These are phyloP conservation scores for Chaetomium fimeti DNA, from an alignment of 495 filamentous ascomycete genomes.

Conservation along the genomic window DNA sequence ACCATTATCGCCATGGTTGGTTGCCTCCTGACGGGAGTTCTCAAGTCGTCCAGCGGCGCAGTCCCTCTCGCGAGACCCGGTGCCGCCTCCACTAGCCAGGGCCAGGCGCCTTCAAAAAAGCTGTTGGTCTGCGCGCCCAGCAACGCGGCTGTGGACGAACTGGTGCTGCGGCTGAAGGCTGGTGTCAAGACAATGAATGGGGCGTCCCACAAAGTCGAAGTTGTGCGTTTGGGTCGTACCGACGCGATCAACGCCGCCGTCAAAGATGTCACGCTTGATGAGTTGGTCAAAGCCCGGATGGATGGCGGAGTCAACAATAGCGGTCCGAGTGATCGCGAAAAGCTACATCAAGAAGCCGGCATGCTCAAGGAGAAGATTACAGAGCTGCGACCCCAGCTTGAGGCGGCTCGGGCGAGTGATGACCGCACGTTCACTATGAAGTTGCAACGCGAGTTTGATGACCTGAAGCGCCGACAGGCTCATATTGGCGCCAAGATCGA, in stretches of 20 bases:
- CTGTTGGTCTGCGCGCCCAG: conserved; percentile 92
- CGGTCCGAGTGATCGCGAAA: conserved; percentile 62
- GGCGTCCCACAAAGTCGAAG: conserved; percentile 66
- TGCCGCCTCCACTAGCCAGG: conserved; percentile 32
- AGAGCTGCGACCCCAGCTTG: conserved; percentile 63
- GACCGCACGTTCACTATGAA: conserved; percentile 56
- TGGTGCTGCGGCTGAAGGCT: conserved; percentile 87
- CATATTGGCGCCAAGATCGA: conserved; percentile 79
- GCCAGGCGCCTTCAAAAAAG: conserved; percentile 60
- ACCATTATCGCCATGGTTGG: conserved; percentile 97
- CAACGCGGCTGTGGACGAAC: conserved; percentile 95
- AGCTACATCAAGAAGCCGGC: conserved; percentile 80
- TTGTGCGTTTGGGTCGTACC: conserved; percentile 86
- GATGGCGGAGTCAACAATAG: conserved; percentile 50
- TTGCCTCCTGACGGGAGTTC: conserved; percentile 67
- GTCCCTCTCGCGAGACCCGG: conserved; percentile 53
- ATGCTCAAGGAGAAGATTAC: conserved; percentile 68
- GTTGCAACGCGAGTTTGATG: conserved; percentile 73
- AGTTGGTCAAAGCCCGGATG: conserved; percentile 76
- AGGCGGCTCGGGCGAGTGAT: conserved; percentile 64
- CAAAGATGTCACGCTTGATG: conserved; percentile 88
- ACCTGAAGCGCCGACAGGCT: conserved; percentile 68
- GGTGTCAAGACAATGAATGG: conserved; percentile 80
- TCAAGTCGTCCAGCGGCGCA: conserved; percentile 47
- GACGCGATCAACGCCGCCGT: conserved; percentile 92